phyloP scores from a whole-genome alignment of 2,329 filamentous ascomycete genomes.

The Xylariaceae sp. region DNA sequence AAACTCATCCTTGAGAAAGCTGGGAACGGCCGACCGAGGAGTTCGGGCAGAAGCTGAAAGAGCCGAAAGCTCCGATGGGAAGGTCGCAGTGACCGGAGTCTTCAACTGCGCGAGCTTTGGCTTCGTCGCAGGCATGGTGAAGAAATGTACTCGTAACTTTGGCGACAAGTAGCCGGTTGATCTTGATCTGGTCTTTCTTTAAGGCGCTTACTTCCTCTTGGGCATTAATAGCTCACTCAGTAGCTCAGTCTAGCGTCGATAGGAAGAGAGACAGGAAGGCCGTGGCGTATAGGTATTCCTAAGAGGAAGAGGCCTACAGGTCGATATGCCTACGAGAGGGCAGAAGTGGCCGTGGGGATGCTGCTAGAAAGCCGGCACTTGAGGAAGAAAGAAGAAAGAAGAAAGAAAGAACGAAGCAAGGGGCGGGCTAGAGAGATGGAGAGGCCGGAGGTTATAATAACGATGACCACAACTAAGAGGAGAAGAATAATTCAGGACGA shows the following conservation, averaged over 20 bases:
- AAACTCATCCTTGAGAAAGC: conserved; percentile 60
- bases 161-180: conserved; percentile 8
- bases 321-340: conserved; percentile 32
- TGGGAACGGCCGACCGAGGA: conserved; percentile 55
- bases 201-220: conserved; percentile 9
- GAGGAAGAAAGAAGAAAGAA: conserved; percentile 22
- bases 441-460: conserved; percentile 32
- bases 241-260: neutral
- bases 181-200: conserved; percentile 4
- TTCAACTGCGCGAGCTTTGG: conserved; percentile 58
- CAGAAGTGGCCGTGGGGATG: conserved; percentile 34
- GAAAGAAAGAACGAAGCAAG: conserved; percentile 19
- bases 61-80: conserved; percentile 56
- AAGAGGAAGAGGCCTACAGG: neutral
- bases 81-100: conserved; percentile 57
- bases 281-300: conserved; percentile 1
- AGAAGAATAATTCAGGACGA: neutral
- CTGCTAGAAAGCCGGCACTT: conserved; percentile 32
- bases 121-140: conserved; percentile 47
- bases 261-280: conserved; percentile 21
- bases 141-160: conserved; percentile 26
- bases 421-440: conserved; percentile 23
- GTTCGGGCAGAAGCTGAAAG: conserved; percentile 64
- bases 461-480: neutral
- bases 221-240: conserved; percentile 37